Evolutionary conservation across 305 asterid species (phyloP), one percentile per base, ranked within the genome.

Genomic region (Fraxinus sp.): DNA sequence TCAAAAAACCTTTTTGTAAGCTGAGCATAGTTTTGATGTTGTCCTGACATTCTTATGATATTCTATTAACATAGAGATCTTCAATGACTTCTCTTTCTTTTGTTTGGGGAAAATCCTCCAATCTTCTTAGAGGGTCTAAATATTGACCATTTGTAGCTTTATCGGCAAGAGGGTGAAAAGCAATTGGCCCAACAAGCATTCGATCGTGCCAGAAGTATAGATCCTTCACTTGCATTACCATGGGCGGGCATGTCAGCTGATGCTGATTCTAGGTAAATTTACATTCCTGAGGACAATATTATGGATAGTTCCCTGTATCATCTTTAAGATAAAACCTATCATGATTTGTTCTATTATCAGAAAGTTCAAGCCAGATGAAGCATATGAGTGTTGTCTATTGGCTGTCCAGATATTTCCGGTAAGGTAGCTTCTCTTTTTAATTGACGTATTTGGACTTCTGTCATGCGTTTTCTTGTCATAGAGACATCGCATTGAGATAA

Each of bases 211-310:
- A 93, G 99, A 90, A 96, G 99, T 87, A 96, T 96, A 86, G 98
- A 96, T 87, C 99, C 98, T 79, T 90, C 97, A 66, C 98, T 96
- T 87, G 93, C 98, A 79, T 85, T 96, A 86, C 98, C 99, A 24
- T 96, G 99, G 98, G 98, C 98, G 78, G 98, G 99, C 89, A 94
- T 96, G 98, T 90, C 99, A 37, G 98, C 98, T 79, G 99, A 96
- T 94, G 95, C 95, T 52, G 91, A 77, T 80, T 83, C 88, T 75
- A 92, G 99, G 98, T 94, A 90, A 66, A 71, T 85, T 79, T 77
- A 22, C 49, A 36, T 82, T 79, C 66, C 81, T 81, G 70, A 80
- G 76, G 80, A 70, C 70, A 37, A 33, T 24, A 41, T 35, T 77
- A 68, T 68, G 24, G 28, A 77, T 80, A 18, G 72, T 86, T 32